Evolutionary conservation across 495 filamentous ascomycete species (phyloP), one percentile per base, ranked within the genome.

Genomic region (Durotheca rogersii): DNA sequence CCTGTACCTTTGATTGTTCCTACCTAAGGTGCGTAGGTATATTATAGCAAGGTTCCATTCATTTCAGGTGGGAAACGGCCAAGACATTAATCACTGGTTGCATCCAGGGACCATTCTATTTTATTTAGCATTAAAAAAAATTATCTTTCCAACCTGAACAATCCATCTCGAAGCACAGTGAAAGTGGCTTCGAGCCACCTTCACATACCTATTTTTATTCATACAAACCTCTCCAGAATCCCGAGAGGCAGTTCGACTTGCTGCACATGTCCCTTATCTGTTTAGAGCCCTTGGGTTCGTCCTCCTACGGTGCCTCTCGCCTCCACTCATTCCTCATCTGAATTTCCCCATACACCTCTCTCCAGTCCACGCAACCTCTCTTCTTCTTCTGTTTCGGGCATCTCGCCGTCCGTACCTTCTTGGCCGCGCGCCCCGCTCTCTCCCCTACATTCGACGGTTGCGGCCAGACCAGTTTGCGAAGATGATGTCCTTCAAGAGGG

Each of bases 401-500:
- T 31, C 35, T 33, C 35, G 39, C 37, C 42, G 25, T 17, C 17
- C 36, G 12, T 41, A 36, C 11, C 32, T 39, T 7, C 23, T 15
- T 14, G 42, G 23, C 6, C 20, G 17, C 21, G 19, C 40, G 17
- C 10, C 0, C 7, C 20, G 17, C 21, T 18, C 40, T 16, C 10
- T 0, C 7, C 31, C 25, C 41, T 12, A 36, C 23, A 14, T 14
- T 16, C 11, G 1, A 44, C 41, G 15, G 31, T 19, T 21, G n/a
- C 9, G 15, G n/a, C 40, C 9, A 48, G 47, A 32, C 38, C 44
- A 7, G 49, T 29, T 34, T 34, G 37, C 27, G 58, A 62, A 53
- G 27, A 75, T 77, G 73, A 61, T 89, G 56, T 86, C 86, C 43
- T 88, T 89, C 61, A 79, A 82, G 57, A 83, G 85, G 69, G 82